Evolutionary conservation across 2,329 filamentous ascomycete species (phyloP), one percentile per base, ranked within the genome.

Genomic region (Penicillium nordicum): DNA sequence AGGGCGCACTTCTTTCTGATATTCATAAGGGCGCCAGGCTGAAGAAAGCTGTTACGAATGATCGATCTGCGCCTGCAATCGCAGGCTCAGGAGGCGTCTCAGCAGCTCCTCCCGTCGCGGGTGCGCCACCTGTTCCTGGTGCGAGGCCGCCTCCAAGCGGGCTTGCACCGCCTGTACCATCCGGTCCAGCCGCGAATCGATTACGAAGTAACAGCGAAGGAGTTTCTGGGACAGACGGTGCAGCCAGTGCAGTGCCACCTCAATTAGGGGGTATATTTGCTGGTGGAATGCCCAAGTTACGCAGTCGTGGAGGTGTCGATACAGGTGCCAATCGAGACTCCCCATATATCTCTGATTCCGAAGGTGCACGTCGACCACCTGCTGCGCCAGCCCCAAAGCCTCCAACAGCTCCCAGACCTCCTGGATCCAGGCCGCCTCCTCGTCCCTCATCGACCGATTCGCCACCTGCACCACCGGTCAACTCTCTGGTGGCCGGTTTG

Each of bases 251-350:
- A 63, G 83, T 87, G 23, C 74, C 84, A 21, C 84, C 90, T 46
- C 93, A 97, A 71, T 75, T 97, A 11, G 93, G 80, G 30, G 94
- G 94, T 1, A 74, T 99, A 27, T 96, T 99, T 70, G 91, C 90
- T 1, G 92, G 91, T 36, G 94, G 93, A 37, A 97, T 97, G 84
- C 94, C 94, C 3, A 97, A 97, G 77, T 73, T 99, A 68, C 89
- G 90, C 73, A 97, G 95, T 78, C 89, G 91, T 54, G 92, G 90
- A 46, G 88, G 88, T 38, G 80, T 93, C 57, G 83, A 91, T 73
- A 93, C 89, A 1, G 89, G 87, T 72, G 88, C 88, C 63, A 85
- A 82, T 63, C 80, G 79, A 60, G 86, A 86, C 62, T 84, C 90
- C 32, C 86, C 90, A 58, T 93, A 93, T 70, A 76, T 88, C 51